Conservation (phyloP, 768 basidiomycete genomes). For the Hygrophoropsis aurantiaca region DNA sequence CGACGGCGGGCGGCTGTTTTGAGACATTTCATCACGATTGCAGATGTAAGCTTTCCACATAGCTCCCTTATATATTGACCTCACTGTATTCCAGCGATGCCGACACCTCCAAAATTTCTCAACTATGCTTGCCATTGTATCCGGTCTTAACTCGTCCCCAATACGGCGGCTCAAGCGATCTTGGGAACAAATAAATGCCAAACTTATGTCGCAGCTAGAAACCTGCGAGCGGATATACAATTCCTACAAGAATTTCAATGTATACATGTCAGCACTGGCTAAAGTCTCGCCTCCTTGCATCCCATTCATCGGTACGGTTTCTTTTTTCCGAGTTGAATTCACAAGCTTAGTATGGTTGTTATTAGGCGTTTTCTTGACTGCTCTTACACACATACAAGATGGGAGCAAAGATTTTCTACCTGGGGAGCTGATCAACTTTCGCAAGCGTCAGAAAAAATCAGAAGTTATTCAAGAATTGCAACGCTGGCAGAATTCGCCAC, state of each 20-base stretch:
- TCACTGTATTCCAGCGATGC: conserved; percentile 46
- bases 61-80: background rate
- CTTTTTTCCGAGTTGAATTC: background rate
- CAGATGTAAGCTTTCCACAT: conserved; percentile 46
- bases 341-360: background rate
- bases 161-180: conserved; percentile 66
- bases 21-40: conserved; percentile 66
- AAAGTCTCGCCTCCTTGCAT: conserved; percentile 63
- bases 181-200: conserved; percentile 55
- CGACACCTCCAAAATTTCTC: conserved; percentile 66
- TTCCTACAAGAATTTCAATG: conserved; percentile 67
- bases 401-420: conserved; percentile 53
- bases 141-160: conserved; percentile 65
- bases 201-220: conserved; percentile 47
- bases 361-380: conserved; percentile 58
- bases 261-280: conserved; percentile 55
- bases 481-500: conserved; percentile 53
- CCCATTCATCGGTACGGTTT: conserved; percentile 61
- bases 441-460: conserved; percentile 52
- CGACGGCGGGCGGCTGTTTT: conserved; percentile 59
- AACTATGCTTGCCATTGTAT: conserved; percentile 65
- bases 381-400: conserved; percentile 61
- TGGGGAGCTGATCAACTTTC: conserved; percentile 54
- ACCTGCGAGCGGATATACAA: conserved; percentile 59
- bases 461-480: conserved; percentile 60